Evolutionary conservation across 1,284 basidiomycete genomes (phyloP).

Genomic region (Spongispora temasekensis): DNA sequence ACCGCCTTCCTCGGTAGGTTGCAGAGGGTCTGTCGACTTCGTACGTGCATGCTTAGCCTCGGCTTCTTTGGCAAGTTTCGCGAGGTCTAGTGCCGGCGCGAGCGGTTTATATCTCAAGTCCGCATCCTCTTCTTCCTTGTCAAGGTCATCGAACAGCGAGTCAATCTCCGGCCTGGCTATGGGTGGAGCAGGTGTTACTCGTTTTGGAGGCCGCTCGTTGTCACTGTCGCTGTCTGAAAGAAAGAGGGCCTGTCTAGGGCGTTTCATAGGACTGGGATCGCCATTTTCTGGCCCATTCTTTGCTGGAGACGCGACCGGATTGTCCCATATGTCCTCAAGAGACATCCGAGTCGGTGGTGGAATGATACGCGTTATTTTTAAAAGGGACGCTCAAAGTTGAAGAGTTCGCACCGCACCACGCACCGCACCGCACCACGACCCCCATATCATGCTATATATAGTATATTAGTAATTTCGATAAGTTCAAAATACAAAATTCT

Average conservation of each 20-base stretch:
- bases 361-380: conserved; percentile 29
- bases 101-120: conserved; percentile 42
- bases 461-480: no score
- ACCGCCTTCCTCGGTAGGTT: conserved; percentile 49
- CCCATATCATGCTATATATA: no score
- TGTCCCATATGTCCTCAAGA: conserved; percentile 50
- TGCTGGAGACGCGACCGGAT: conserved; percentile 30
- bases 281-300: conserved; percentile 2
- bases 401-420: neutral
- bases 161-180: conserved; percentile 49
- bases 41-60: conserved; percentile 43
- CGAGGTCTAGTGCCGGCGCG: conserved; percentile 50
- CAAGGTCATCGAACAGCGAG: conserved; percentile 62
- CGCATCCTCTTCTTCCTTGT: conserved; percentile 42
- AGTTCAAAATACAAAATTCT: no score
- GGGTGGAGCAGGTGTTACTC: conserved; percentile 19
- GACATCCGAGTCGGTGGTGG: conserved; percentile 31
- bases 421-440: neutral
- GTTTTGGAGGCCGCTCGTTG: conserved; percentile 26
- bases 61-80: conserved; percentile 53
- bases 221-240: conserved; percentile 50
- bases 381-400: no score
- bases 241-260: conserved; percentile 48
- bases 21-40: conserved; percentile 37
- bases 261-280: conserved; percentile 29